A percentile compares a stretch with the other conserved stretches of the same genome.
phyloP scores from a whole-genome alignment of 2,329 filamentous ascomycete genomes.

The Colletotrichum euphorbiae region DNA sequence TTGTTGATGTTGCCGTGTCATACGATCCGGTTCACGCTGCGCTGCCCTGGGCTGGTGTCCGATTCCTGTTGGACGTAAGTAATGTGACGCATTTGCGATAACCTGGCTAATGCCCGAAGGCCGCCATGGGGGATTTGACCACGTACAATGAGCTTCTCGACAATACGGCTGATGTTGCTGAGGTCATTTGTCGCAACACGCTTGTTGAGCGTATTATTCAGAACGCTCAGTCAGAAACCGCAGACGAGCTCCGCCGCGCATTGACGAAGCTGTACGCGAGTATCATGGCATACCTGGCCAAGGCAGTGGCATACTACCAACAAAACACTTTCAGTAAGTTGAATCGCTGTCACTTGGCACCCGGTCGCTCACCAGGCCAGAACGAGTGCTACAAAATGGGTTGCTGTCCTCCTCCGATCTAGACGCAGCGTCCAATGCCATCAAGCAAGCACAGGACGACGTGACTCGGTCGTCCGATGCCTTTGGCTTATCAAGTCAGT shows the following conservation, averaged over 20 bases:
- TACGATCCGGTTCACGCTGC: constrained; percentile 45
- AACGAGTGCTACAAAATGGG: neutral
- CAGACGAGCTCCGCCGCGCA: neutral
- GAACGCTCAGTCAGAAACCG: constrained; percentile 13
- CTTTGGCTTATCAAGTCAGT: too few relatives aligned
- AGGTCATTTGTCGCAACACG: too few relatives aligned
- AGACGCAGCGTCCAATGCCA: too few relatives aligned
- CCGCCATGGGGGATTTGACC: too few relatives aligned
- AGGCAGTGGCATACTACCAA: neutral
- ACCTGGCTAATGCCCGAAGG: neutral
- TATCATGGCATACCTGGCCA: neutral
- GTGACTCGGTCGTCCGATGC: too few relatives aligned
- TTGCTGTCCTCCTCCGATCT: too few relatives aligned
- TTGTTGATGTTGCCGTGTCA: constrained; percentile 44
- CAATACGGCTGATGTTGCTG: too few relatives aligned
- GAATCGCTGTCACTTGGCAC: too few relatives aligned
- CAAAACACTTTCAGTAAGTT: neutral
- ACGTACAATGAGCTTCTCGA: too few relatives aligned
- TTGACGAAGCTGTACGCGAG: neutral
- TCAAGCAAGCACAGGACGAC: too few relatives aligned
- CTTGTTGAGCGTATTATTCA: too few relatives aligned
- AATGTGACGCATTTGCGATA: neutral
- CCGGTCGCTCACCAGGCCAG: too few relatives aligned
- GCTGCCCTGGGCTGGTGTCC: constrained; percentile 47
- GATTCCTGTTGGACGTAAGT: constrained; percentile 40